A percentile compares a stretch with the other conserved stretches of the same genome.
phyloP scores from a whole-genome alignment of 83 land plant genomes.

The Picea abies region DNA sequence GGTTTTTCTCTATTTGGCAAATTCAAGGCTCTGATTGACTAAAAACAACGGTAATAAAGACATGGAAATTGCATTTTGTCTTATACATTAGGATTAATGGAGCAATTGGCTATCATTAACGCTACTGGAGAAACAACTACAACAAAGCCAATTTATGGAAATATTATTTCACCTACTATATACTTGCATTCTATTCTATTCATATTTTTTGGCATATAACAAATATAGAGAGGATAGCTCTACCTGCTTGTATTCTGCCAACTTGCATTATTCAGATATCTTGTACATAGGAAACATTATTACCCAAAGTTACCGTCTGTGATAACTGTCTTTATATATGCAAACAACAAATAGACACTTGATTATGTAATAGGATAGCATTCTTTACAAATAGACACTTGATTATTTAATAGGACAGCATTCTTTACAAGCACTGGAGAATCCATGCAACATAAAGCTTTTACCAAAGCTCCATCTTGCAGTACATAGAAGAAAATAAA shows the following conservation, averaged over 20 bases:
- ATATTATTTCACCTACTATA: not conserved
- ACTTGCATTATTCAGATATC: not conserved
- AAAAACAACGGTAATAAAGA: not conserved
- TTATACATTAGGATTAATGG: not conserved
- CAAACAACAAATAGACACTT: slow-evolving; percentile 3
- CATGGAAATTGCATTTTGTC: not conserved
- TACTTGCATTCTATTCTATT: not conserved
- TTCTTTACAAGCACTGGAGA: not conserved
- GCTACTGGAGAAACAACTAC: not conserved
- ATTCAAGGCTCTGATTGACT: not conserved
- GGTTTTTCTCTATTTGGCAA: not conserved
- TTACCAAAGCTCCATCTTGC: slow-evolving; percentile 5
- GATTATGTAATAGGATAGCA: not conserved
- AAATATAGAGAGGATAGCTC: not conserved
- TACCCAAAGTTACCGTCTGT: no score
- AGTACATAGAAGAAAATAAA: not conserved
- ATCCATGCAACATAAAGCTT: not conserved
- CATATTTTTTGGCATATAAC: not conserved
- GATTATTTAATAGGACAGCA: slow-evolving; percentile 4
- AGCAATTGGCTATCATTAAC: not conserved
- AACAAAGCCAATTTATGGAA: not conserved
- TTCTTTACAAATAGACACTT: not conserved
- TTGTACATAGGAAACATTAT: not conserved
- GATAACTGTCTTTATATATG: not conserved
- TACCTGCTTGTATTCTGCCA: not conserved